Evolutionary conservation across 2,329 filamentous ascomycete species (phyloP), one percentile per base, ranked within the genome.

Genomic region (Arthrobotrys musiformis): DNA sequence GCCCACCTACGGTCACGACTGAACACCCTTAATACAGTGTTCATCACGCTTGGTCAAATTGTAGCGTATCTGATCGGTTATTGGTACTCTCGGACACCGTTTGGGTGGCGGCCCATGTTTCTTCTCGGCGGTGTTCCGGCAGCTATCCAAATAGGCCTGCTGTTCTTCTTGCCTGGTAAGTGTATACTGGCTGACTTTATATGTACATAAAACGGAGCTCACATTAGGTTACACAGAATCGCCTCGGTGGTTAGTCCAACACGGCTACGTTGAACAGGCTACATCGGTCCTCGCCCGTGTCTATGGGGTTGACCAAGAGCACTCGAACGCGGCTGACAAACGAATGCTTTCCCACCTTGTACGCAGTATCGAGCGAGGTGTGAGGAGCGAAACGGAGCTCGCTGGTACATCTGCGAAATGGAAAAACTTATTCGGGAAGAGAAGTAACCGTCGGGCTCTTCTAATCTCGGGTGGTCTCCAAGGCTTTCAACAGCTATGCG

Each of bases 101-200:
- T 77, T 61, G 93, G 91, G 0, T 98, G 94, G 94, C 87, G 93
- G 60, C 96, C 92, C 90, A 94, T 97, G 88, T 93, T 97, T 0
- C 94, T 94, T 0, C 84, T 97, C 0, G 94, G 94, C 0, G 92
- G 92, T 7, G 78, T 91, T 26, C 94, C 94, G 0, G 94, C 93
- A 0, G 83, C 88, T 0, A 68, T 93, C 2, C 94, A 97, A 82
- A 88, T 89, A 4, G 82, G 86, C 0, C 84, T 96, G 67, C 84
- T 97, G 74, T 80, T 89, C 1, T 86, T 89, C 62, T 37, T 77
- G 8, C 73, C 73, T 54, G 70, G 70, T 76, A 76, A 33, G 61
- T 37, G 17, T 35, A 44, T 33, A 24, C 46, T 9, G 33, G 26
- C 46, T 19, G 17, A 7, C 17, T 11, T n/a, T 37, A n/a, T 22